Percentiles rank a stretch among this genome's conserved stretches.
Conservation (phyloP, 306 rosid species). For the Cucumis hystrix region DNA sequence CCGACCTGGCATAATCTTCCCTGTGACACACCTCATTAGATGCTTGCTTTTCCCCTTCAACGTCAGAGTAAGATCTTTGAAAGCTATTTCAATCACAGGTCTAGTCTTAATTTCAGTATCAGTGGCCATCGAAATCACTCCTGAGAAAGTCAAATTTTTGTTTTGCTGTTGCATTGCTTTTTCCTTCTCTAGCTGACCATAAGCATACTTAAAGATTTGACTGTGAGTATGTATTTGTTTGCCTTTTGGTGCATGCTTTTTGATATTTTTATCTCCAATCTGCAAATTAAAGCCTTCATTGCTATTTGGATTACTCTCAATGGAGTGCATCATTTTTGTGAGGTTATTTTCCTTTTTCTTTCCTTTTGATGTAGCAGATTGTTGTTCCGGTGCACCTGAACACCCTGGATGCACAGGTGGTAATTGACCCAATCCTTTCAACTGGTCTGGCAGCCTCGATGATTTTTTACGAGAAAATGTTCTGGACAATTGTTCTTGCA, state of each 20-base stretch:
- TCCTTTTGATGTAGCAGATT: slow-evolving; percentile 20
- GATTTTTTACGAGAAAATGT: slow-evolving; percentile 61
- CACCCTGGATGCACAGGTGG: slow-evolving; percentile 21
- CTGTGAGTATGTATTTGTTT: slow-evolving; percentile 51
- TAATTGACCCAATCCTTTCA: slow-evolving; percentile 17
- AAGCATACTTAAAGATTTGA: slow-evolving; percentile 77
- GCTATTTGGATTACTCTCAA: slow-evolving; percentile 36
- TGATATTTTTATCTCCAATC: slow-evolving; percentile 57
- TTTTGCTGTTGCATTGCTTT: slow-evolving; percentile 65
- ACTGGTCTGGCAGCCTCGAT: slow-evolving; percentile 14
- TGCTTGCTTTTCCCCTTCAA: slow-evolving; percentile 51
- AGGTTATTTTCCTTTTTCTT: slow-evolving; percentile 39
- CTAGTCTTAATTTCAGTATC: slow-evolving; percentile 38
- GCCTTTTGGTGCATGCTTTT: slow-evolving; percentile 45
- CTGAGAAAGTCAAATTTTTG: slow-evolving; percentile 63
- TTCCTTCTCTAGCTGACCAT: slow-evolving; percentile 74
- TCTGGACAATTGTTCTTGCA: slow-evolving; percentile 39
- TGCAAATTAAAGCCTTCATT: slow-evolving; percentile 47
- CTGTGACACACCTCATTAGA: slow-evolving; percentile 51
- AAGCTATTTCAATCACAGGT: slow-evolving; percentile 63
- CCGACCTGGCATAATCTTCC: slow-evolving; percentile 66
- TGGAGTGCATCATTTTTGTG: slow-evolving; percentile 41
- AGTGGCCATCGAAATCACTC: slow-evolving; percentile 62
- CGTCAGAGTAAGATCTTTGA: slow-evolving; percentile 62
- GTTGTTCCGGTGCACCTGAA: slow-evolving; percentile 20